Evolutionary conservation across 306 rosid genomes (phyloP).

Genomic region (Dryas alaskensis): DNA sequence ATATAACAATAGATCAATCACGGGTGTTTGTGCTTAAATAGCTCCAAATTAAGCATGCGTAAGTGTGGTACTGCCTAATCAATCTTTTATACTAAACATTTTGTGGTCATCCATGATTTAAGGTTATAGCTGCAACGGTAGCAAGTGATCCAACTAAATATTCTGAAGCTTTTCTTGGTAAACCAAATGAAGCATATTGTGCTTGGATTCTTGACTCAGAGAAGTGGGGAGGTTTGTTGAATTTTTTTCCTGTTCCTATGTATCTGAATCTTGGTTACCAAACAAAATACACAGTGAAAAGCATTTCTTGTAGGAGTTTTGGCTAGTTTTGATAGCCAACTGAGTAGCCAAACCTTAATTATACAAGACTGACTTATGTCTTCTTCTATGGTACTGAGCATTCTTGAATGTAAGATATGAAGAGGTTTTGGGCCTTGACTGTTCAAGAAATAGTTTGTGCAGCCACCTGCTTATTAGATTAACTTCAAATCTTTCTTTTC

Average conservation of each 20-base stretch:
- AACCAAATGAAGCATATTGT: constrained; percentile 81
- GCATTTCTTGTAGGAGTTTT: neutral
- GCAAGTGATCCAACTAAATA: constrained; percentile 79
- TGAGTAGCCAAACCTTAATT: neutral
- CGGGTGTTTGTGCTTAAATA: neutral
- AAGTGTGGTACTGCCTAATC: neutral
- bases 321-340: neutral
- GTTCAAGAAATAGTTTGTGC: neutral
- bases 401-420: neutral
- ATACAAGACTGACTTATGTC: neutral
- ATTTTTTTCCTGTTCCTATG: constrained; percentile 3
- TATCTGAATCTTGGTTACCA: neutral
- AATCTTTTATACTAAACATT: neutral
- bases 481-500: neutral
- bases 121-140: constrained; percentile 95
- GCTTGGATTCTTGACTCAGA: constrained; percentile 86
- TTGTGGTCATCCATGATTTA: constrained; percentile 14
- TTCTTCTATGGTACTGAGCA: neutral
- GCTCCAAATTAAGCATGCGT: neutral
- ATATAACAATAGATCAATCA: neutral
- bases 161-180: constrained; percentile 88
- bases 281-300: neutral
- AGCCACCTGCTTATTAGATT: neutral
- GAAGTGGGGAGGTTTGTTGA: constrained; percentile 94
- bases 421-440: neutral